Evolutionary conservation across 495 filamentous ascomycete species (phyloP).

Genomic region (Neurospora sp.): DNA sequence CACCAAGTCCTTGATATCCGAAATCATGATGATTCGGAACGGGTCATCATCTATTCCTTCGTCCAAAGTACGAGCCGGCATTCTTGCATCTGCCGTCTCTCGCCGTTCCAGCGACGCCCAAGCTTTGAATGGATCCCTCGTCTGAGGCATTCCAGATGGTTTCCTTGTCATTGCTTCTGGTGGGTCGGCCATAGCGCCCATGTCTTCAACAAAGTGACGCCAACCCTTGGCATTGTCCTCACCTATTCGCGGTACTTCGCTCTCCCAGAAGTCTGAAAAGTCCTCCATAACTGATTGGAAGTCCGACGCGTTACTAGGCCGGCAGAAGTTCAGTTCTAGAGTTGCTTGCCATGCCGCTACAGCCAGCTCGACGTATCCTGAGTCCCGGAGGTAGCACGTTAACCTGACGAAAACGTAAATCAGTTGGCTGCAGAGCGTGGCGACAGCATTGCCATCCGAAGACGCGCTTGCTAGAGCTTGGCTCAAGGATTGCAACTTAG

Average conservation of each 20-base stretch:
- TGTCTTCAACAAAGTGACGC: slow-evolving; percentile 39
- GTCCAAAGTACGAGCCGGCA: slow-evolving; percentile 56
- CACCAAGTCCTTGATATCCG: slow-evolving; percentile 59
- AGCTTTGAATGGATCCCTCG: slow-evolving; percentile 29
- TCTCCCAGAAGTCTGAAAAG: slow-evolving; percentile 80
- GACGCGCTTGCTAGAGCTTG: slow-evolving; percentile 20
- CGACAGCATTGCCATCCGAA: slow-evolving; percentile 1
- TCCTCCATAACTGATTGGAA: slow-evolving; percentile 22
- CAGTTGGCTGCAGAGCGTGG: slow-evolving; percentile 35
- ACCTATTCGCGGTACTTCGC: slow-evolving; percentile 69
- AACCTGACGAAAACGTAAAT: slow-evolving; percentile 65
- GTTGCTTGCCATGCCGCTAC: slow-evolving; percentile 75
- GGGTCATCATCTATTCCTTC: slow-evolving; percentile 65
- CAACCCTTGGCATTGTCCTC: slow-evolving; percentile 65
- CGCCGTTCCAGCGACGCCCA: slow-evolving; percentile 57
- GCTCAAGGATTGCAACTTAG: slow-evolving; percentile 44
- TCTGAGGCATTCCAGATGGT: slow-evolving; percentile 10
- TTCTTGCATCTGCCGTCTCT: slow-evolving; percentile 31
- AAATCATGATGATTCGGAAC: slow-evolving; percentile 65
- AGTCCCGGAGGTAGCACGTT: slow-evolving; percentile 63
- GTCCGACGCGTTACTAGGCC: slow-evolving; percentile 22
- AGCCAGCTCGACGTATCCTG: slow-evolving; percentile 71
- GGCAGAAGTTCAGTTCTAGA: slow-evolving; percentile 63
- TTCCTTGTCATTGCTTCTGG: slow-evolving; percentile 22
- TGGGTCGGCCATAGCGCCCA: slow-evolving; percentile 19